phyloP scores from a whole-genome alignment of 805 yeast genomes.

The Spathaspora girioi region DNA sequence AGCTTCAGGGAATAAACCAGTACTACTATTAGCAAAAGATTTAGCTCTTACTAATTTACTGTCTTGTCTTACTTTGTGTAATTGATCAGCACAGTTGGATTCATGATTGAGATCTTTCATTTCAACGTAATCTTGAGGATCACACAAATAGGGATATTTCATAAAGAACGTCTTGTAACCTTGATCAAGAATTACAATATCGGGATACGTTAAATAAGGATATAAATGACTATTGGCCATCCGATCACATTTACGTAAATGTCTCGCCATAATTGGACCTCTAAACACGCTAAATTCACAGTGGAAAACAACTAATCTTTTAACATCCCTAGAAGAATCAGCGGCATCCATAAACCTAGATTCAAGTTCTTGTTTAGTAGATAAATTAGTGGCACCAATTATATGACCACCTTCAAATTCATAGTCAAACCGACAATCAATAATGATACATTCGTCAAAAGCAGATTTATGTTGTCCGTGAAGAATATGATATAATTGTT shows the following conservation, averaged over 20 bases:
- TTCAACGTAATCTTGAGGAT: slow-evolving; percentile 76
- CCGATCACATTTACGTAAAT: slow-evolving; percentile 81
- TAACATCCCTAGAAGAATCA: slow-evolving; percentile 11
- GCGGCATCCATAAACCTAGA: slow-evolving; percentile 30
- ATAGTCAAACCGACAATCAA: slow-evolving; percentile 92
- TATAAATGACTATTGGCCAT: slow-evolving; percentile 66
- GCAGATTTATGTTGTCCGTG: slow-evolving; percentile 46
- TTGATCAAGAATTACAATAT: slow-evolving; percentile 82
- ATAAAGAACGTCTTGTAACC: slow-evolving; percentile 83
- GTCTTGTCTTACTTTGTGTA: slow-evolving; percentile 41
- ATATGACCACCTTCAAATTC: slow-evolving; percentile 95
- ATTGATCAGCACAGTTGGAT: slow-evolving; percentile 42
- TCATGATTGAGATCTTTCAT: slow-evolving; percentile 56
- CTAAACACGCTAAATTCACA: slow-evolving; percentile 92
- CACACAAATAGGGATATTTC: slow-evolving; percentile 53
- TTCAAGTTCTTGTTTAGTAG: slow-evolving; percentile 68
- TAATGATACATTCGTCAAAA: slow-evolving; percentile 55
- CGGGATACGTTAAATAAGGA: slow-evolving; percentile 84
- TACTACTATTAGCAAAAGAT: slow-evolving; percentile 19
- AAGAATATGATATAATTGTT: slow-evolving; percentile 54
- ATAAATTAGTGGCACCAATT: slow-evolving; percentile 72
- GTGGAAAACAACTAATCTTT: slow-evolving; percentile 72
- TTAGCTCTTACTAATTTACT: slow-evolving; percentile 39
- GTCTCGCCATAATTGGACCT: slow-evolving; percentile 91
- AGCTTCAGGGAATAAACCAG: neutral